Conservation (phyloP, 2,329 filamentous ascomycete genomes). For the Albophoma yamanashiensis region DNA sequence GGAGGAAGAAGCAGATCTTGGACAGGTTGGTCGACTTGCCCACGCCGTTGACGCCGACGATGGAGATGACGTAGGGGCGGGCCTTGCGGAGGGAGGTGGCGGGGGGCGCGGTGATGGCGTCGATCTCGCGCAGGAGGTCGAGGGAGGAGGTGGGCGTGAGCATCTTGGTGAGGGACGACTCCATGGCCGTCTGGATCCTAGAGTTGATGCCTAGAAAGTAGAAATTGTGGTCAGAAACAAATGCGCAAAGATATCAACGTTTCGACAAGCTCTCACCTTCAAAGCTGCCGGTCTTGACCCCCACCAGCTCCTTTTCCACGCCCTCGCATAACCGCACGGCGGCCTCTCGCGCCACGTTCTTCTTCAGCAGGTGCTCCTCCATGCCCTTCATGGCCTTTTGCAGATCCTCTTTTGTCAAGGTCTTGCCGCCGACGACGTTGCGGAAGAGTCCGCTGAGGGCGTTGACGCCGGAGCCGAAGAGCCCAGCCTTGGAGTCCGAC, state of each 20-base stretch:
- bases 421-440: constrained; percentile 92
- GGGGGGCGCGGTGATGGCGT: constrained; percentile 60
- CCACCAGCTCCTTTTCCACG: constrained; percentile 80
- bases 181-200: constrained; percentile 77
- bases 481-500: constrained; percentile 41
- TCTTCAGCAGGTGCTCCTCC: constrained; percentile 88
- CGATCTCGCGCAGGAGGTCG: constrained; percentile 88
- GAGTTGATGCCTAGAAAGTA: constrained; percentile 54
- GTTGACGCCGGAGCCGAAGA: constrained; percentile 71
- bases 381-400: constrained; percentile 90
- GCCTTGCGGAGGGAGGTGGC: constrained; percentile 49
- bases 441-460: constrained; percentile 83
- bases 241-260: constrained; percentile 1
- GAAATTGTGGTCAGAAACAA: not conserved
- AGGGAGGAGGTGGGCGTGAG: constrained; percentile 91
- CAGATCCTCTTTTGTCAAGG: constrained; percentile 76
- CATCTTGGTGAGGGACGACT: constrained; percentile 86
- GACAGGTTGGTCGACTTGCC: constrained; percentile 96
- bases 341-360: constrained; percentile 93
- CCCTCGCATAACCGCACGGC: constrained; percentile 84
- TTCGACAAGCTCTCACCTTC: constrained; percentile 51
- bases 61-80: constrained; percentile 93
- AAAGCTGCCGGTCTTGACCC: constrained; percentile 85
- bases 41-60: constrained; percentile 96
- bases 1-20: constrained; percentile 95